These are phyloP conservation scores for Pseudozyma thailandica DNA, from an alignment of 1,284 basidiomycete genomes.

Conservation along the genomic window DNA sequence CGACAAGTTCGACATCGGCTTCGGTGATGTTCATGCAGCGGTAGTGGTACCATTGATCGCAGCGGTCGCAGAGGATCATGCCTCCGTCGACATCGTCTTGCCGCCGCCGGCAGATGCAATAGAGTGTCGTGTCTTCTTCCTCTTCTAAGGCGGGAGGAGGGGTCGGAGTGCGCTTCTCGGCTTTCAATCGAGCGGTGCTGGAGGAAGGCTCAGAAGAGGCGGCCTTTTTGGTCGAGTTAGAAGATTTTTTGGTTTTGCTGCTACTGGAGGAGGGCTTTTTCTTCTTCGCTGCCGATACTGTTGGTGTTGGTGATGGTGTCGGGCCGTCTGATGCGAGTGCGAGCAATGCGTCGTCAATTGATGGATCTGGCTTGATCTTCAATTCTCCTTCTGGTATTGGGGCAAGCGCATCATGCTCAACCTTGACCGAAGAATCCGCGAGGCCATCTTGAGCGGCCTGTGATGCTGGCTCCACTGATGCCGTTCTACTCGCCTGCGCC, in stretches of 20 bases:
- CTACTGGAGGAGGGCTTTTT: conserved; percentile 16
- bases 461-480: conserved; percentile 3
- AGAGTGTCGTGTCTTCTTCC: conserved; percentile 45
- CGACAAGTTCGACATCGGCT: conserved; percentile 51
- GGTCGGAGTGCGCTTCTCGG: conserved; percentile 2
- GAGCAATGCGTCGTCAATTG: background rate
- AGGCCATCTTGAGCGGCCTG: background rate
- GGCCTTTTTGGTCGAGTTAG: conserved; percentile 16
- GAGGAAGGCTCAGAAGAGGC: conserved; percentile 8
- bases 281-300: conserved; percentile 16
- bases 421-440: conserved; percentile 7
- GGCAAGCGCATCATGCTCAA: background rate
- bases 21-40: conserved; percentile 53
- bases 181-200: conserved; percentile 6
- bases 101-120: conserved; percentile 49
- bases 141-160: conserved; percentile 8
- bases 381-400: background rate
- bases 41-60: conserved; percentile 64
- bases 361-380: conserved; percentile 6
- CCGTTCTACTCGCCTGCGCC: conserved; percentile 3
- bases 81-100: conserved; percentile 57
- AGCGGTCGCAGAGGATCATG: conserved; percentile 63
- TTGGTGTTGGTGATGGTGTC: background rate
- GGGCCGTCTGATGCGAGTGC: background rate
- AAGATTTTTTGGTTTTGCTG: conserved; percentile 29